A percentile compares a stretch with the other conserved stretches of the same genome.
Evolutionary conservation across 768 basidiomycete species (phyloP).

Genomic region (Pulveroboletus ravenelii): DNA sequence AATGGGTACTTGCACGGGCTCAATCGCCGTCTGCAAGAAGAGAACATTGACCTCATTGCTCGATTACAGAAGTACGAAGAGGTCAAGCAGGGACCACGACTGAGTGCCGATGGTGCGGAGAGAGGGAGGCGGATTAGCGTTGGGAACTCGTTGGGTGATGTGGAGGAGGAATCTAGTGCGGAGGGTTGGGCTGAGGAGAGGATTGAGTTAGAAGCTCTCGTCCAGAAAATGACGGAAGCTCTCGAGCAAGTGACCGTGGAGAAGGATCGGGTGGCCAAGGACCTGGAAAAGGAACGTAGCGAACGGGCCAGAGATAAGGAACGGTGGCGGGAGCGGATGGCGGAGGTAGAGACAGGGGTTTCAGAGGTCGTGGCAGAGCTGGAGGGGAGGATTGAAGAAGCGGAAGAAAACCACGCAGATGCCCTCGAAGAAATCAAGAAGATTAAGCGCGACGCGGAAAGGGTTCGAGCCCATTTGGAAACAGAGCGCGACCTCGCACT

Average conservation of each 20-base stretch:
- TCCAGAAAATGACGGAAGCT: slow-evolving; percentile 33
- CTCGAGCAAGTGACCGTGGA: slow-evolving; percentile 40
- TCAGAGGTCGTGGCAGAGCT: slow-evolving; percentile 61
- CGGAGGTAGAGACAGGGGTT: slow-evolving; percentile 67
- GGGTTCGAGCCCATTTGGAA: slow-evolving; percentile 40
- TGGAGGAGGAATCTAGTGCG: slow-evolving; percentile 56
- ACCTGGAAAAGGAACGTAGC: slow-evolving; percentile 49
- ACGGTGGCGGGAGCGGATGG: slow-evolving; percentile 66
- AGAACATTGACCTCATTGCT: slow-evolving; percentile 66
- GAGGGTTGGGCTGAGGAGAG: slow-evolving; percentile 75
- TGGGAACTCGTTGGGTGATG: slow-evolving; percentile 51
- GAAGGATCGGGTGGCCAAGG: slow-evolving; percentile 42
- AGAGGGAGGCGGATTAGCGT: slow-evolving; percentile 48
- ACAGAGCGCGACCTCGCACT: slow-evolving; percentile 52
- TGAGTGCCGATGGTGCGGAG: slow-evolving; percentile 28
- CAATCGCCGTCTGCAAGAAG: slow-evolving; percentile 78
- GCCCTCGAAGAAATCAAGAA: slow-evolving; percentile 38
- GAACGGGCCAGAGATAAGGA: slow-evolving; percentile 65
- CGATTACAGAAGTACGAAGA: slow-evolving; percentile 54
- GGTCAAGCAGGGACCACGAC: slow-evolving; percentile 28
- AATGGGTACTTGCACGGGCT: slow-evolving; percentile 84
- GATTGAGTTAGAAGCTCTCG: slow-evolving; percentile 46
- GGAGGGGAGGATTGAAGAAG: slow-evolving; percentile 49
- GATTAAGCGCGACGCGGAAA: slow-evolving; percentile 43
- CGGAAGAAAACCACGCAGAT: slow-evolving; percentile 44